Base-by-base conservation (phyloP, 352 stramenopile genomes). In the Phytophthora litchii region DNA sequence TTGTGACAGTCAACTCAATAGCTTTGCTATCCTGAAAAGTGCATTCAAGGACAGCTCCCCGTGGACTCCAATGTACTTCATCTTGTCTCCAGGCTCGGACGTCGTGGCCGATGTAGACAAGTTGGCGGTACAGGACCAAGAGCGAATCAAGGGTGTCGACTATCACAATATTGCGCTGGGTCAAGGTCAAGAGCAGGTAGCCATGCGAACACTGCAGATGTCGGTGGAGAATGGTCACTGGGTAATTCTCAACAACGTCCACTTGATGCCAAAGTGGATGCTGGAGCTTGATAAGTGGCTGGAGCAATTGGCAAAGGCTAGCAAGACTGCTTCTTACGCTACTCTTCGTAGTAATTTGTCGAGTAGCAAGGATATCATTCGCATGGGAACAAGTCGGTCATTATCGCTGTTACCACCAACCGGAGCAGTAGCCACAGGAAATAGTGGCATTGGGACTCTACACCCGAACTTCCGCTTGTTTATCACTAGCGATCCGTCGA, bases 1-100 rank as follows among this genome's bases (percentile, higher is more conserved):
- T 49, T 92, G 85, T 29, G 76, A 96, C 31, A 69, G 84, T 0
- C 96, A 97, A 25, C 83, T 99, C 35, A 99, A 98, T 65, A 97
- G 89, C 53, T 96, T 97, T 62, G 80, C 97, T 17, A 89, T 99
- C 20, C 72, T 99, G 19, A 80, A 98, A n/a, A 91, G 94, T 43
- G 90, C 88, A 2, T 97, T 98, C 48, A 68, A 75, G 17, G 96
- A 99, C 50, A 97, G 87, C 10, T 98, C 91, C 16, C 89, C 96
- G 12, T 95, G 75, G 63, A 98, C 95, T n/a, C 97, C 97, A 13
- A 96, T 99, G 60, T 99, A 98, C 67, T 99, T 99, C 59, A 97
- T 99, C 51, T 70, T 99, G 40, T 98, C 91, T 37, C 94, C 95
- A 3, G 96, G 95, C n/a, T 96, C 95, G 0, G 97, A 99, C 70